Evolutionary conservation across 1,284 basidiomycete species (phyloP).

Genomic region (Ceratobasidium sp.): DNA sequence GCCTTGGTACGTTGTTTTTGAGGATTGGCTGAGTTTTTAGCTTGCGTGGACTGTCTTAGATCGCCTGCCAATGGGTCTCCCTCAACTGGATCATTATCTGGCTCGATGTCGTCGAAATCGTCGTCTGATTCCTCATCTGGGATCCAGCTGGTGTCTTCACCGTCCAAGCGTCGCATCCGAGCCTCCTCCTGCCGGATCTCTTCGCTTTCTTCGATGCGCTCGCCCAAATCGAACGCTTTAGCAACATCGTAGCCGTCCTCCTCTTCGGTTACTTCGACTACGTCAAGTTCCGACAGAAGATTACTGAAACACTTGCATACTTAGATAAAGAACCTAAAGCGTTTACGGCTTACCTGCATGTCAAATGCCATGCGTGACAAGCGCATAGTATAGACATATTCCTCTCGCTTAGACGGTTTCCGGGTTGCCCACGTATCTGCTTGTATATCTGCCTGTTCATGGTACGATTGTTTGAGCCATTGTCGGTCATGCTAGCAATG

Average conservation of each 20-base stretch:
- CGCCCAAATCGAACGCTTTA: neutral
- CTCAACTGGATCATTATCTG: too few species aligned
- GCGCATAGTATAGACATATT: conserved; percentile 12
- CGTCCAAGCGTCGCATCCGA: too few species aligned
- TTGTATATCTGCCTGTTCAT: conserved; percentile 1
- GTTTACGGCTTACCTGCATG: conserved; percentile 4
- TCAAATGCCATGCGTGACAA: conserved; percentile 13
- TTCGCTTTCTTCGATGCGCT: neutral
- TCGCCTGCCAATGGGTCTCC: too few species aligned
- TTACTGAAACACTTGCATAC: neutral
- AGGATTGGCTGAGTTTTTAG: too few species aligned
- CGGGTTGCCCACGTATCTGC: neutral
- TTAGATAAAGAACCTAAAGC: neutral
- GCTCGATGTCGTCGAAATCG: too few species aligned
- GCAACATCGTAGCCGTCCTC: neutral
- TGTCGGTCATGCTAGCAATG: conserved; percentile 31
- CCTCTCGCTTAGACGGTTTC: neutral
- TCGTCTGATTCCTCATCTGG: too few species aligned
- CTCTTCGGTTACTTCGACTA: neutral
- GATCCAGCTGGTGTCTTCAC: too few species aligned
- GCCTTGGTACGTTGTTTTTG: too few species aligned
- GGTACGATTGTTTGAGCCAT: conserved; percentile 21
- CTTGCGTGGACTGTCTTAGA: too few species aligned
- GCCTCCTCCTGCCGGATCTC: neutral
- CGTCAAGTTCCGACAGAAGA: neutral